Conservation (phyloP, 345 rosid species). For the Salix suchowensis region DNA sequence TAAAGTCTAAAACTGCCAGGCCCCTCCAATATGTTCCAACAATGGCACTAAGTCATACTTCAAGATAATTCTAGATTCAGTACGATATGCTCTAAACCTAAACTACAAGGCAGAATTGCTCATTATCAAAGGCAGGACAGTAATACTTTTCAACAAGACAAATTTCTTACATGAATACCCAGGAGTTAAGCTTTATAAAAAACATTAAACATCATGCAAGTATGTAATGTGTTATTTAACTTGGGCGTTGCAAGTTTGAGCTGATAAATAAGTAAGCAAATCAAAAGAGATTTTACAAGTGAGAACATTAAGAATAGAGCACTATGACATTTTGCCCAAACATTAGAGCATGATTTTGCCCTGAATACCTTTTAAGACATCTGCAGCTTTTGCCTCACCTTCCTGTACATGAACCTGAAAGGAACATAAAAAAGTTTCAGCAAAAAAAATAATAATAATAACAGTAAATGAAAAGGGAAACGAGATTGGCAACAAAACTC, state of each 20-base stretch:
- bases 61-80: neutral
- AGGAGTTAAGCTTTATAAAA: neutral
- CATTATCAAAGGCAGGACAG: neutral
- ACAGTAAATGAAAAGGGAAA: neutral
- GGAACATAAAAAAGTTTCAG: conserved; percentile 12
- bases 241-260: neutral
- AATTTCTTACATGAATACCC: neutral
- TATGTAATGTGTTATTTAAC: neutral
- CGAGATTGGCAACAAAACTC: neutral
- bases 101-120: neutral
- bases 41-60: neutral
- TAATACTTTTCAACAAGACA: neutral
- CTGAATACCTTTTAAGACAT: conserved; percentile 53
- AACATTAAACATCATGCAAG: neutral
- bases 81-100: neutral
- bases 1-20: conserved; percentile 3
- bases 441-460: neutral
- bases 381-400: conserved; percentile 46
- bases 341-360: neutral
- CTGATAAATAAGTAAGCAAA: neutral
- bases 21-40: conserved; percentile 2
- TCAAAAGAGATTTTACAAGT: neutral
- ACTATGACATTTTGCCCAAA: neutral
- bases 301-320: neutral
- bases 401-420: conserved; percentile 88